Conservation (phyloP, 2,329 filamentous ascomycete genomes). For the Cordyceps farinosa region DNA sequence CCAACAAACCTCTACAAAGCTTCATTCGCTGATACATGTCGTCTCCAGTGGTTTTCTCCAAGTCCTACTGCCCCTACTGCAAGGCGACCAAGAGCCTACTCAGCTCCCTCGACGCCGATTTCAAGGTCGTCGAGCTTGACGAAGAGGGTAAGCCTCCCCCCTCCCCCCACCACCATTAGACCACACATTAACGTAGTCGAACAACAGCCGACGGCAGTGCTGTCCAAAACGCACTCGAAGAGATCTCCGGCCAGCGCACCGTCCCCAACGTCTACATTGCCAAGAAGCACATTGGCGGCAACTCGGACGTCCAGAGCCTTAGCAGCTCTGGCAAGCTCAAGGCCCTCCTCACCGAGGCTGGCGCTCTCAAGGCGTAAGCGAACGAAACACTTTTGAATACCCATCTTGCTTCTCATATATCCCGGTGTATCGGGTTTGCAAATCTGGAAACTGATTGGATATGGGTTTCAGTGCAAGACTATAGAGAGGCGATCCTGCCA, state of each 20-base stretch:
- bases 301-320: constrained; percentile 74
- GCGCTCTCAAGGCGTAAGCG: constrained; percentile 42
- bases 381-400: constrained; percentile 5
- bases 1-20: no score
- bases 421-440: neutral
- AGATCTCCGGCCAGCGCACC: constrained; percentile 78
- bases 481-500: constrained; percentile 4
- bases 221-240: constrained; percentile 77
- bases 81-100: constrained; percentile 72
- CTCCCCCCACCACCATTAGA: neutral
- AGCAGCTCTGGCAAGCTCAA: constrained; percentile 43
- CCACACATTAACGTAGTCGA: constrained; percentile 22
- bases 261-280: constrained; percentile 96
- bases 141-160: constrained; percentile 64
- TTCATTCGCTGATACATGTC: no score
- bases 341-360: constrained; percentile 40
- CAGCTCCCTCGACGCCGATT: constrained; percentile 66
- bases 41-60: constrained; percentile 80
- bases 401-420: constrained; percentile 9
- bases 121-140: constrained; percentile 77
- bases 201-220: constrained; percentile 72
- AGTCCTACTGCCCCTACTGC: constrained; percentile 96
- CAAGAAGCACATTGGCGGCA: constrained; percentile 90
- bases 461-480: constrained; percentile 12
- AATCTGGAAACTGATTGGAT: constrained; percentile 9